Conservation (phyloP, 805 yeast species). For the Metschnikowia gelsemii region DNA sequence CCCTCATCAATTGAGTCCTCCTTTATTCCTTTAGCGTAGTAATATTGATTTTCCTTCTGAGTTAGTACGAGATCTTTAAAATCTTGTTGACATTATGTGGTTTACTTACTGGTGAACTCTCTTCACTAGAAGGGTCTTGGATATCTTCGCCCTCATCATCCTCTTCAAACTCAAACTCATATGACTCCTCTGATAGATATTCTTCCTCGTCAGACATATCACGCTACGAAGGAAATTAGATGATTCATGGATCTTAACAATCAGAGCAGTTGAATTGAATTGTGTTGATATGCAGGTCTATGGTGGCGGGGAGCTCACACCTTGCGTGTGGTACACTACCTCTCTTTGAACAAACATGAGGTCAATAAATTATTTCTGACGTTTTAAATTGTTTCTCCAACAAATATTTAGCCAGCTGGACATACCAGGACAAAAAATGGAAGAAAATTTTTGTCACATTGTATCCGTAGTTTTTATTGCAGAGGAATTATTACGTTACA, state of each 20-base stretch:
- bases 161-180: constrained; percentile 37
- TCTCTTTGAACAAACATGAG: too few species aligned
- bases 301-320: neutral
- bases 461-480: too few species aligned
- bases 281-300: constrained; percentile 3
- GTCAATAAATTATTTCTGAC: too few species aligned
- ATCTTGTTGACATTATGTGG: constrained; percentile 2
- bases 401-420: too few species aligned
- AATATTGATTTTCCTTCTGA: constrained; percentile 31
- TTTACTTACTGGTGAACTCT: constrained; percentile 20
- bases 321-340: neutral
- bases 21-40: constrained; percentile 39
- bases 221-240: too few species aligned
- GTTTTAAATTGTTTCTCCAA: too few species aligned
- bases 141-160: constrained; percentile 32
- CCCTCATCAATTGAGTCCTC: constrained; percentile 26
- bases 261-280: too few species aligned
- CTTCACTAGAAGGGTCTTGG: constrained; percentile 21
- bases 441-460: too few species aligned
- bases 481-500: too few species aligned
- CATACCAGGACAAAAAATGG: too few species aligned
- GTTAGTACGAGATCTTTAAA: constrained; percentile 20
- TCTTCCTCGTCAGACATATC: constrained; percentile 39
- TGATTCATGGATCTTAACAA: too few species aligned
- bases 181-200: constrained; percentile 39